A percentile compares a stretch with the other conserved stretches of the same genome.
phyloP scores from a whole-genome alignment of 345 rosid species.

The Citrus reticulata region DNA sequence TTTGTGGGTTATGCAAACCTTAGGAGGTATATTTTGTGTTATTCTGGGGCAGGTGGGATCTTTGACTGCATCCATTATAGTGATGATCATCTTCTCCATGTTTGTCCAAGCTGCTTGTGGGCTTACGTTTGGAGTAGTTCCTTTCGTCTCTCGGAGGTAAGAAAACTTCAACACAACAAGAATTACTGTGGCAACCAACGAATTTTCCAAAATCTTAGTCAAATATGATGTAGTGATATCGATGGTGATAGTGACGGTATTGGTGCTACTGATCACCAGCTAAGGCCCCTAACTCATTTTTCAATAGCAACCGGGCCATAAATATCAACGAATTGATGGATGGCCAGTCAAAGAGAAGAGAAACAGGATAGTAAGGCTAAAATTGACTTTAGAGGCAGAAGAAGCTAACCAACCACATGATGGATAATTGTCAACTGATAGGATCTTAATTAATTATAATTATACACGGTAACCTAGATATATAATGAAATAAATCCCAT shows the following conservation, averaged over 20 bases:
- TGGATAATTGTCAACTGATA: neutral
- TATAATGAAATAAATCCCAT: neutral
- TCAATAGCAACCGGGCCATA: neutral
- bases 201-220: no score
- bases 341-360: neutral
- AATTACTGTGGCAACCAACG: neutral
- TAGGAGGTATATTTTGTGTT: constrained; percentile 68
- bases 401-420: neutral
- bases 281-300: no score
- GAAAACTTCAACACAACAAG: neutral
- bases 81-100: constrained; percentile 72
- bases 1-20: constrained; percentile 69
- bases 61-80: constrained; percentile 41
- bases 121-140: constrained; percentile 86
- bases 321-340: neutral
- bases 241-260: no score
- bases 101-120: constrained; percentile 91
- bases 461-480: neutral
- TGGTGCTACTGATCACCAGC: no score
- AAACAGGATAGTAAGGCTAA: neutral
- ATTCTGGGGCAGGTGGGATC: constrained; percentile 50
- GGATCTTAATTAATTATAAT: no score
- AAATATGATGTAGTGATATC: no score
- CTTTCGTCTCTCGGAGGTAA: constrained; percentile 83
- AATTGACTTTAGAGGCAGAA: neutral